Conservation (phyloP, 345 rosid species). For the Viola odorata region DNA sequence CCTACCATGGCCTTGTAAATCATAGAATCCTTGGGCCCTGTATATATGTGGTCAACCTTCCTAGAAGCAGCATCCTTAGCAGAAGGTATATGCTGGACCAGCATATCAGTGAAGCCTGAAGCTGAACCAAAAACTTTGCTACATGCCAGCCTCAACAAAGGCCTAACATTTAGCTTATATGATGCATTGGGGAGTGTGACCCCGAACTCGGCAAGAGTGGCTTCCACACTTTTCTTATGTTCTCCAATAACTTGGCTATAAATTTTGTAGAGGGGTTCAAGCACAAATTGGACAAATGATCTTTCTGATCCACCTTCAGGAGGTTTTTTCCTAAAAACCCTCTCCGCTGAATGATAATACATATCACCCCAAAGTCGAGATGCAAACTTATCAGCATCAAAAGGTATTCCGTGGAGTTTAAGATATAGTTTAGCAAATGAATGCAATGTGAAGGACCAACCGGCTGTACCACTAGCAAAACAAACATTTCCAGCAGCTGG, state of each 20-base stretch:
- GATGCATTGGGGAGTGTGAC: constrained; percentile 88
- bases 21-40: constrained; percentile 68
- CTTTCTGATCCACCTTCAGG: constrained; percentile 86
- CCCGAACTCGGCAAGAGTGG: constrained; percentile 93
- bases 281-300: constrained; percentile 87
- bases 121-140: constrained; percentile 95
- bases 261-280: constrained; percentile 93
- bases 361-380: constrained; percentile 92
- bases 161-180: constrained; percentile 85
- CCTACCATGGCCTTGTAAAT: constrained; percentile 76
- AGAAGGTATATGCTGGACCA: constrained; percentile 93
- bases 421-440: constrained; percentile 89
- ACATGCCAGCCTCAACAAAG: constrained; percentile 83
- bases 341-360: constrained; percentile 70
- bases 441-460: constrained; percentile 97
- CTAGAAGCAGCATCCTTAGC: constrained; percentile 76
- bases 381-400: constrained; percentile 87
- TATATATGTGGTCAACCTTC: constrained; percentile 76
- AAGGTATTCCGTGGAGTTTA: constrained; percentile 86
- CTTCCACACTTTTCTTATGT: constrained; percentile 93
- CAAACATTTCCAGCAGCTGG: constrained; percentile 93
- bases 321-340: constrained; percentile 67
- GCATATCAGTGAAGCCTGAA: constrained; percentile 93
- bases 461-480: constrained; percentile 89
- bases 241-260: constrained; percentile 98